Percentiles rank a stretch among this genome's conserved stretches.
These are phyloP conservation scores for Fusarium graminum DNA, from an alignment of 2,329 filamentous ascomycete species.

Conservation along the genomic window DNA sequence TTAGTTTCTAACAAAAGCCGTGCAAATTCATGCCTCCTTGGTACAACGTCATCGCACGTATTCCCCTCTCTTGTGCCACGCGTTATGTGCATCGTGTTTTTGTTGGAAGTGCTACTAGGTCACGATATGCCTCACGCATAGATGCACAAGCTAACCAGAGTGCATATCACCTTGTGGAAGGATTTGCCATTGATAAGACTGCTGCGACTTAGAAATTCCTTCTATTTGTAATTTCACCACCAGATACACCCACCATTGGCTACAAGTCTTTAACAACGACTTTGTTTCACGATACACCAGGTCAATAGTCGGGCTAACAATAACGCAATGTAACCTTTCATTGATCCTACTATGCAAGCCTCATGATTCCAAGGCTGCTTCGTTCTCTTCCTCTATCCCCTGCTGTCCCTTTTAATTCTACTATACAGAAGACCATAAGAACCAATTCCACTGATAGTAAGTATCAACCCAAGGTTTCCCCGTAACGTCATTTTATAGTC, in stretches of 20 bases:
- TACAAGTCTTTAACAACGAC: not conserved
- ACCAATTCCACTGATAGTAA: constrained; percentile 24
- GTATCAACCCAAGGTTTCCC: constrained; percentile 20
- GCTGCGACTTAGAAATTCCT: too few relatives aligned
- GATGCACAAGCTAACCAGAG: not conserved
- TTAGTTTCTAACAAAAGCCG: constrained; percentile 26
- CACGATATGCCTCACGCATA: not conserved
- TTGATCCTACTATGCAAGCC: constrained; percentile 32
- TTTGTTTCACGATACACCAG: not conserved
- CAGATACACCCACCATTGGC: not conserved
- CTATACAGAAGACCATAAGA: constrained; percentile 40
- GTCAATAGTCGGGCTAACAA: not conserved
- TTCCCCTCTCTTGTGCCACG: constrained; percentile 11
- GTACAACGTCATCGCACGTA: constrained; percentile 41
- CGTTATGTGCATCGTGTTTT: constrained; percentile 21
- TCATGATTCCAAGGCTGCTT: constrained; percentile 30
- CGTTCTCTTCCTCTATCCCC: not conserved
- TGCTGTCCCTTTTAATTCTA: constrained; percentile 39
- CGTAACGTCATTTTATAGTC: constrained; percentile 27
- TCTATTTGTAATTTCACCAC: too few relatives aligned
- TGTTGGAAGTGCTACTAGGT: not conserved
- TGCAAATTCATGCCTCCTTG: constrained; percentile 30
- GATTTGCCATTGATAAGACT: too few relatives aligned
- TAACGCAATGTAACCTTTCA: constrained; percentile 26
- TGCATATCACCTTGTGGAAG: too few relatives aligned